Base-by-base conservation (phyloP, 176 grass and related monocot genomes). In the Ananas comosus region DNA sequence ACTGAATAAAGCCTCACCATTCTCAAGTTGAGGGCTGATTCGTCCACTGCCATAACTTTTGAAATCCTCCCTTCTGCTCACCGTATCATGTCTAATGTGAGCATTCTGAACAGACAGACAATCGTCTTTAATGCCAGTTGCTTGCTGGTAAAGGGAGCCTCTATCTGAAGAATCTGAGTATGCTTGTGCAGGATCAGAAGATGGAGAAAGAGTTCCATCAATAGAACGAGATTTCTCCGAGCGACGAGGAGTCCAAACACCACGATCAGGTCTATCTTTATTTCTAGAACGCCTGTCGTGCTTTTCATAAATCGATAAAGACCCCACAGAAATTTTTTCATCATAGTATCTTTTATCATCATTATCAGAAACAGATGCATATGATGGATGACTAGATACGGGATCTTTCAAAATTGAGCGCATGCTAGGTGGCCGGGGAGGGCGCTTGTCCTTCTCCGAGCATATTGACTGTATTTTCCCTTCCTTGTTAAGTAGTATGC, bases 231-330 rank as follows among this genome's bases (percentile, higher is more conserved):
- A 78, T 65, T 80, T 93, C 42, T 90, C 89, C 77, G 88, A 79
- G 54, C 85, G 79, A 49, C 87, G 87, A 81, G 86, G 90, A 53
- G 95, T 74, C 95, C 95, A 94, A 66, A 93, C 84, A 71, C 88
- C 83, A 70, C 86, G 83, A 80, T 92, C 94, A 54, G 87, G 84
- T 72, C 84, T 93, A 54, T 99, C 94, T 91, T 85, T 93, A 79
- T 89, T 88, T 70, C 90, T 90, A 49, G 78, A 74, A 51, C 82
- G 85, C 64, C 80, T 94, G 65, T 94, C 90, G 64, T 72, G 79
- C 69, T 88, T 99, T 64, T 94, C 95, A 50, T 49, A 57, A 19
- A 61, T 69, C 9, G 83, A 53, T 65, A 66, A 65, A 85, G 80
- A 83, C 49, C 85, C 64, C 53, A 29, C 9, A 59, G 27, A 53